Evolutionary conservation across 768 basidiomycete genomes (phyloP).

Genomic region (Tephrocybe sp.): DNA sequence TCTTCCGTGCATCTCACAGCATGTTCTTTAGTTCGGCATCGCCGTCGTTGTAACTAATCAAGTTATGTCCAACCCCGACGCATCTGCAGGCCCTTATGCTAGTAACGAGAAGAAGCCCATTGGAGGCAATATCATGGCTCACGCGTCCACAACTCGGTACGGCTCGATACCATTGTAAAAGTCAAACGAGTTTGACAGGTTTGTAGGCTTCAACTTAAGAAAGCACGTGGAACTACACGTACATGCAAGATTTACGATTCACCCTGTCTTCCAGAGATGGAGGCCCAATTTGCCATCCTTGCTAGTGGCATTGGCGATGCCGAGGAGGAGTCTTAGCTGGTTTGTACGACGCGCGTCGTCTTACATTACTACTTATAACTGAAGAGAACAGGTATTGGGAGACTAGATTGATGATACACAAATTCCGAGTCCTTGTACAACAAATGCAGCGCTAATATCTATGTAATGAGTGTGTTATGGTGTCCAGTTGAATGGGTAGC

Average conservation of each 20-base stretch:
- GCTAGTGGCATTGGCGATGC: constrained; percentile 91
- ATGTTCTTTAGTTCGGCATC: constrained; percentile 75
- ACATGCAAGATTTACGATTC: constrained; percentile 98
- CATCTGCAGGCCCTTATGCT: constrained; percentile 82
- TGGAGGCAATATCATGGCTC: constrained; percentile 98
- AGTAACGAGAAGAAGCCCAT: constrained; percentile 97
- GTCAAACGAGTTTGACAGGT: constrained; percentile 9
- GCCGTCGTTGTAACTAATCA: constrained; percentile 98
- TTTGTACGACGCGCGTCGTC: neutral
- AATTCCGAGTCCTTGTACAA: constrained; percentile 22
- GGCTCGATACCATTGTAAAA: constrained; percentile 2
- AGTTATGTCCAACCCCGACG: constrained; percentile 99
- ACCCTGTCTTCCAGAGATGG: constrained; percentile 94
- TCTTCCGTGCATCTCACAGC: neutral
- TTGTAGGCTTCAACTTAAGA: constrained; percentile 81
- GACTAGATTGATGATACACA: constrained; percentile 21
- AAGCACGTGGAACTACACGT: constrained; percentile 87
- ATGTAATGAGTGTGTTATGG: constrained; percentile 14
- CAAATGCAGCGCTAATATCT: constrained; percentile 22
- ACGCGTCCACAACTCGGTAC: constrained; percentile 95
- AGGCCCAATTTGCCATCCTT: constrained; percentile 93
- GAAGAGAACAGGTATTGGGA: constrained; percentile 7
- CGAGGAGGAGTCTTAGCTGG: constrained; percentile 69
- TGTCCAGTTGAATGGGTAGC: constrained; percentile 51
- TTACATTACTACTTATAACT: neutral